Evolutionary conservation across 768 basidiomycete species (phyloP), one percentile per base, ranked within the genome.

Genomic region (Pleurotus djamor): DNA sequence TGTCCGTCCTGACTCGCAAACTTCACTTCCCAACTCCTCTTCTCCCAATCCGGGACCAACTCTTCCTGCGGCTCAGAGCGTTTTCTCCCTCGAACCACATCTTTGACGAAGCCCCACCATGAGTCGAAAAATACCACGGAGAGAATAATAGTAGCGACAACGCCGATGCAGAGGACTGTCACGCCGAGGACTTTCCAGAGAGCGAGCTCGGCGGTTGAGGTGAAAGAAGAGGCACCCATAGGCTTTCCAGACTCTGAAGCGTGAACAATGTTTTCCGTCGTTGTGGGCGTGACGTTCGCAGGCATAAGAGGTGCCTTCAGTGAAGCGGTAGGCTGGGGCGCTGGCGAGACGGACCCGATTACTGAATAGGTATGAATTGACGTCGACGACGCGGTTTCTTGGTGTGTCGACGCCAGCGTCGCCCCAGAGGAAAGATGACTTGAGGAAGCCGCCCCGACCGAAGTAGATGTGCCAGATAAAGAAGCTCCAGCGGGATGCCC

Each of bases 121-220:
- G 83, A 79, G 71, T 92, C 88, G 71, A 89, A 90, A 72, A 87
- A 91, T 33, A 86, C 79, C 57, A 84, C 73, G 6, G 79, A 72
- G 51, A 89, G 75, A 63, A 88, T 79, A 52, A 81, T 71, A 2
- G 74, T 76, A 32, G 78, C 85, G 54, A 91, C 73, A 38, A 83
- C 76, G 50, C 79, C 84, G 64, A 91, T 76, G n/a, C 80, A 76
- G 60, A 89, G 82, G 58, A 89, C 79, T 10, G 81, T 79, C 59
- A 91, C 82, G 16, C 89, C 89, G 55, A 91, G 79, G 48, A 87
- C 79, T 70, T 88, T 87, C 88, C 88, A 90, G 66, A 82, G 73
- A 33, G 76, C 78, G 17, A 79, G 73, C 65, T 80, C 82, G 16
- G 68, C 75, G 13, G 74, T 74, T 32, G 79, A 73, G 34, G 73